Percentiles rank a stretch among this genome's conserved stretches.
These are phyloP conservation scores for Aspergillus sclerotialis DNA, from an alignment of 2,329 filamentous ascomycete species.

Conservation along the genomic window DNA sequence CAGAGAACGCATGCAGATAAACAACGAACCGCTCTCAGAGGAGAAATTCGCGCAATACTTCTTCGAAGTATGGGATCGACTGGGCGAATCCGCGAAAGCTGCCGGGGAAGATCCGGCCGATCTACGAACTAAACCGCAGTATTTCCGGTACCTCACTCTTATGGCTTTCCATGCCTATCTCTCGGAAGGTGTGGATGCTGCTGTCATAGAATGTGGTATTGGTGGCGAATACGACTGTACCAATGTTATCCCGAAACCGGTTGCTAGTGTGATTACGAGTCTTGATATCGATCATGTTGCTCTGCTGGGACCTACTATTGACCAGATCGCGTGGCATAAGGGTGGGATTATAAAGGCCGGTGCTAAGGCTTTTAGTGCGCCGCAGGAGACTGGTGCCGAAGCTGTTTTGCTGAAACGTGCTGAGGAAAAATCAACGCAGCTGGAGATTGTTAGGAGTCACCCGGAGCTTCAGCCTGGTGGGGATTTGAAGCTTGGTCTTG, in stretches of 20 bases:
- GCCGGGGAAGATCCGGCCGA: slow-evolving; percentile 47
- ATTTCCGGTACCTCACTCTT: slow-evolving; percentile 86
- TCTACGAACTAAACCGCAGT: slow-evolving; percentile 67
- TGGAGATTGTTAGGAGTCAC: slow-evolving; percentile 45
- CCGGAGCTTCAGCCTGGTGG: slow-evolving; percentile 35
- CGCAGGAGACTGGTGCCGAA: slow-evolving; percentile 49
- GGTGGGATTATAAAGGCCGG: slow-evolving; percentile 73
- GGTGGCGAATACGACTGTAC: slow-evolving; percentile 91
- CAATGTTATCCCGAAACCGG: slow-evolving; percentile 69
- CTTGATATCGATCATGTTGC: slow-evolving; percentile 79
- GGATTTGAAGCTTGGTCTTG: slow-evolving; percentile 50
- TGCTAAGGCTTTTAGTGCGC: slow-evolving; percentile 56
- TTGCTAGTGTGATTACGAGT: slow-evolving; percentile 67
- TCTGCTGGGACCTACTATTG: slow-evolving; percentile 71
- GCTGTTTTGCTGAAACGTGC: slow-evolving; percentile 52
- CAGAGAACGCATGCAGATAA: slow-evolving; percentile 75
- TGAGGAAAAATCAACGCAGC: slow-evolving; percentile 39
- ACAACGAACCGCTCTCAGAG: slow-evolving; percentile 63
- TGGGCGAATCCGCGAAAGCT: slow-evolving; percentile 48
- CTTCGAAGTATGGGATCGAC: slow-evolving; percentile 73
- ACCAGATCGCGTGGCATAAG: slow-evolving; percentile 88
- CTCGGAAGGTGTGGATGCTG: slow-evolving; percentile 65
- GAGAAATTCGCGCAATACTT: slow-evolving; percentile 68
- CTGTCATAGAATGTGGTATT: slow-evolving; percentile 87
- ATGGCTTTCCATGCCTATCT: slow-evolving; percentile 82